phyloP scores from a whole-genome alignment of 2,329 filamentous ascomycete species.

The Allantophomopsis cytisporea region DNA sequence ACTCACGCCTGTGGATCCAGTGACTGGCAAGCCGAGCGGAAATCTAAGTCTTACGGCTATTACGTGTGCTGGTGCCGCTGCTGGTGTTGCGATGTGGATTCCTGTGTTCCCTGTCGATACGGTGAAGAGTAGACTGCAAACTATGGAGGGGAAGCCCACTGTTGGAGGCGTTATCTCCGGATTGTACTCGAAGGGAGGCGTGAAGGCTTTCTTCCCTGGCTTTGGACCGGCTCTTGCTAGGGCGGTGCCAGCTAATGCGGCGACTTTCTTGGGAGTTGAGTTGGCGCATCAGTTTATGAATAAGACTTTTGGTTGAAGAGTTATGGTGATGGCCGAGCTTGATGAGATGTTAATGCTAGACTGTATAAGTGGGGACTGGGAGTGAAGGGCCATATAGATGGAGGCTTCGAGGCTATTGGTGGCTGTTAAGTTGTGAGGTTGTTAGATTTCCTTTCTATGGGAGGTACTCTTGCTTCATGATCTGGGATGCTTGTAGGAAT shows the following conservation, averaged over 20 bases:
- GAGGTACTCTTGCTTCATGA: too few species aligned
- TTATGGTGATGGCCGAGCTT: too few species aligned
- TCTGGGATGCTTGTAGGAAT: too few species aligned
- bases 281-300: conserved; percentile 73
- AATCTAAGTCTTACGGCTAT: conserved; percentile 72
- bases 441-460: too few species aligned
- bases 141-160: conserved; percentile 71
- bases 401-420: too few species aligned
- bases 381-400: too few species aligned
- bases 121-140: conserved; percentile 88
- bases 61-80: conserved; percentile 74
- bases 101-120: conserved; percentile 97
- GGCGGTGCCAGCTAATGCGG: conserved; percentile 91
- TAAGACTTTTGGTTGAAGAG: conserved; percentile 45
- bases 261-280: conserved; percentile 82
- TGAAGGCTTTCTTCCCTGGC: conserved; percentile 93
- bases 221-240: conserved; percentile 85
- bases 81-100: conserved; percentile 98
- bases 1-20: conserved; percentile 70
- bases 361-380: too few species aligned
- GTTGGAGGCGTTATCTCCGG: conserved; percentile 68
- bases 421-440: too few species aligned
- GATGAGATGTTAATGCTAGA: too few species aligned
- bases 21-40: conserved; percentile 58
- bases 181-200: conserved; percentile 71